phyloP scores from a whole-genome alignment of 2,329 filamentous ascomycete species.

The Penicillium sp. region DNA sequence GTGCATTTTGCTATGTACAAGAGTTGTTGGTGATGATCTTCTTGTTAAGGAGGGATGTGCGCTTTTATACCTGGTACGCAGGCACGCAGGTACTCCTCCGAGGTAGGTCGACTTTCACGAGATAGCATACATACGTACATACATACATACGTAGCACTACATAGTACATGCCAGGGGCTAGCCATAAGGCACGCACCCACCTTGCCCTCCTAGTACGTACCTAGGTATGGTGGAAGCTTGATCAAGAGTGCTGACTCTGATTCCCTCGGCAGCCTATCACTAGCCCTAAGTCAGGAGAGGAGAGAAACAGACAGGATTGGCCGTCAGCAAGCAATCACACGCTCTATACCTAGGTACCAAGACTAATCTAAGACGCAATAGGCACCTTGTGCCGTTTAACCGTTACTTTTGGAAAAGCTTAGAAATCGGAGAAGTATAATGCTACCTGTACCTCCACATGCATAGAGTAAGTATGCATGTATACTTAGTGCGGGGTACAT shows the following conservation, averaged over 20 bases:
- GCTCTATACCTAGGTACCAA: no score
- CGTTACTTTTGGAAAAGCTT: not conserved
- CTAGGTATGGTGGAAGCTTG: not conserved
- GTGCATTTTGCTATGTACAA: not conserved
- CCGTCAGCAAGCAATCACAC: no score
- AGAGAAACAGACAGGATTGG: no score
- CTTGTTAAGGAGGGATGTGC: no score
- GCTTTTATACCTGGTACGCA: not conserved
- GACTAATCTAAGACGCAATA: not conserved
- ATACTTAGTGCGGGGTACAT: no score
- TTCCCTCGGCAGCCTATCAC: no score
- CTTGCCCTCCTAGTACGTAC: no score
- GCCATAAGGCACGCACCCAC: not conserved
- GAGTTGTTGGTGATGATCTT: not conserved
- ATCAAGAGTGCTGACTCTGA: no score
- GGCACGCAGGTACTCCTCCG: not conserved
- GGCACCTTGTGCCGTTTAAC: not conserved
- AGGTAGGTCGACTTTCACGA: no score
- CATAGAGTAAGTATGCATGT: no score
- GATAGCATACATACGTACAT: not conserved
- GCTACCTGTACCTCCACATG: no score
- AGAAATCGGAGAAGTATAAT: not conserved
- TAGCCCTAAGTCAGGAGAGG: no score
- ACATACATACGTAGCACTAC: not conserved
- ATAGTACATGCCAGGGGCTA: not conserved